Conservation (phyloP, 768 basidiomycete genomes). For the Suillus subalutaceus region DNA sequence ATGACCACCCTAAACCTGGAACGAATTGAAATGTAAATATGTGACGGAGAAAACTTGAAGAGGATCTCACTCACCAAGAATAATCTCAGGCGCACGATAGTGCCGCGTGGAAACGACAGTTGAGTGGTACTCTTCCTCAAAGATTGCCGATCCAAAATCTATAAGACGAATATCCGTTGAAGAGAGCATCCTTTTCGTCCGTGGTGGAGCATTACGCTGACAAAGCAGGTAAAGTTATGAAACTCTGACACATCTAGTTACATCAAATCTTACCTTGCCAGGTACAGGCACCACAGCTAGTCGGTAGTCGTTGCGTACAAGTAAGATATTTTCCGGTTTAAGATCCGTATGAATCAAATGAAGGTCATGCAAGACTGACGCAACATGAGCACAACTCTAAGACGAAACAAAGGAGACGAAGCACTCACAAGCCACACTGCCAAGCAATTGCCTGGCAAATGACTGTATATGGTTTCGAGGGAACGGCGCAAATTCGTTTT, state of each 20-base stretch:
- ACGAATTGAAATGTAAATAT: constrained; percentile 18
- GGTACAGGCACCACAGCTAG: constrained; percentile 59
- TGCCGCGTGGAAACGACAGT: constrained; percentile 97
- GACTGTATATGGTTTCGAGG: constrained; percentile 95
- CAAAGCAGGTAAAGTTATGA: constrained; percentile 19
- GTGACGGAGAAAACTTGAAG: constrained; percentile 10
- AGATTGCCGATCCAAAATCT: constrained; percentile 98
- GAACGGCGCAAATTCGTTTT: constrained; percentile 96
- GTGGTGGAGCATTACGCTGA: constrained; percentile 67
- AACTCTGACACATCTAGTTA: constrained; percentile 7
- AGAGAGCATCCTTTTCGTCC: constrained; percentile 76
- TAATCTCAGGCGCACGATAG: constrained; percentile 99
- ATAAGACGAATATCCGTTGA: constrained; percentile 94
- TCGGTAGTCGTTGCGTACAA: constrained; percentile 83
- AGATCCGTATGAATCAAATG: constrained; percentile 96
- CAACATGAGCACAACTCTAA: constrained; percentile 10
- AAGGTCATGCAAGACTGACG: constrained; percentile 84
- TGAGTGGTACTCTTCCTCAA: constrained; percentile 97
- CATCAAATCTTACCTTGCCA: constrained; percentile 56
- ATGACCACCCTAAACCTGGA: constrained; percentile 95
- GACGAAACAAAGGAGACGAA: constrained; percentile 21
- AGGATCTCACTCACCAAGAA: constrained; percentile 71
- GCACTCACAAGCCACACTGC: constrained; percentile 89
- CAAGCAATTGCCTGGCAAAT: constrained; percentile 90
- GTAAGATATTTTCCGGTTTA: constrained; percentile 97